A percentile compares a stretch with the other conserved stretches of the same genome.
Evolutionary conservation across 805 yeast species (phyloP).

Genomic region (Candida krabiensis): DNA sequence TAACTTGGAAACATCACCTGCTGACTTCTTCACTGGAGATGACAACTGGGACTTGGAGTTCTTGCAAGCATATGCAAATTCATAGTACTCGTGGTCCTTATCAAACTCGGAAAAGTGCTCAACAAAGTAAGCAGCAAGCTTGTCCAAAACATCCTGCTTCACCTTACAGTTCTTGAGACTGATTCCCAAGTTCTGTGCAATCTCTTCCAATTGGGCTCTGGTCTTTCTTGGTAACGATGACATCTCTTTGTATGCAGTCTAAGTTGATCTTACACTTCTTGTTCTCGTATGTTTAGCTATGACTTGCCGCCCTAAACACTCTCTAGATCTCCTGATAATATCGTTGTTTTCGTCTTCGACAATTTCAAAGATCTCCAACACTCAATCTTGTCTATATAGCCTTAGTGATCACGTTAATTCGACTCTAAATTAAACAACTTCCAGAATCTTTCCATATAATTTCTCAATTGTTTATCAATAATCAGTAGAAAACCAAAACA

Average conservation of each 20-base stretch:
- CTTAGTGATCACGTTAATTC: too few species aligned
- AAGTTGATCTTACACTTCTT: too few species aligned
- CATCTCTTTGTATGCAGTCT: too few species aligned
- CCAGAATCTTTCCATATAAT: conserved; percentile 1
- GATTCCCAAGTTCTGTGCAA: conserved; percentile 31
- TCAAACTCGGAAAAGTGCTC: conserved; percentile 23
- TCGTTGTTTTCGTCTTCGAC: too few species aligned
- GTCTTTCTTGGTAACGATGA: conserved; percentile 29
- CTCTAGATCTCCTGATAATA: too few species aligned
- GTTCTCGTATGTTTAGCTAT: too few species aligned
- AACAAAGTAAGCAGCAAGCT: conserved; percentile 20
- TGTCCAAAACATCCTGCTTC: conserved; percentile 30
- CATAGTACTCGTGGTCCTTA: conserved; percentile 28
- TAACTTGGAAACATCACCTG: not conserved
- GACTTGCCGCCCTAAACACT: too few species aligned
- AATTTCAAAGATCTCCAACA: too few species aligned
- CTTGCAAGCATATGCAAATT: conserved; percentile 20
- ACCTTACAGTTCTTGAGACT: conserved; percentile 24
- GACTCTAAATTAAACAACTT: too few species aligned
- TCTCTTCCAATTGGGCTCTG: conserved; percentile 30
- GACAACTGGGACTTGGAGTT: conserved; percentile 5
- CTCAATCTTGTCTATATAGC: too few species aligned
- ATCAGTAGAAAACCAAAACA: conserved; percentile 5
- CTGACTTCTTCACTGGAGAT: conserved; percentile 10
- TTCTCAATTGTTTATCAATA: conserved; percentile 1